Percentiles rank a stretch among this genome's conserved stretches.
Conservation (phyloP, 768 basidiomycete genomes). For the Tylopilus felleus region DNA sequence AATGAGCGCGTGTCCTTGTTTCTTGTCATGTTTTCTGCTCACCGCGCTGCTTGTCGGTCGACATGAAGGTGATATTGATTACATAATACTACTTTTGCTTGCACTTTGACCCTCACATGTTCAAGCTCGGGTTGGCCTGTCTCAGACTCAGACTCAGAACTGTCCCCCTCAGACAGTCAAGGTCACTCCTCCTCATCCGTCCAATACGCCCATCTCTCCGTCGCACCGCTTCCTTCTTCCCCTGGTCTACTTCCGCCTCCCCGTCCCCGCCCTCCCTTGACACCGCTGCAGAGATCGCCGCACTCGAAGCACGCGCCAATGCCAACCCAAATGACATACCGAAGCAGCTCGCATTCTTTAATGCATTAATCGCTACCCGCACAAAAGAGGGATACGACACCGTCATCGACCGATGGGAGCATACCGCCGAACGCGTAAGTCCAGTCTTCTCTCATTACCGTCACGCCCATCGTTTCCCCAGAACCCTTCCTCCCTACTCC, state of each 20-base stretch:
- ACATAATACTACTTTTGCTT: background rate
- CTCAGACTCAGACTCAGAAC: too few species aligned
- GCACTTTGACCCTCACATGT: background rate
- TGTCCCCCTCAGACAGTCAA: background rate
- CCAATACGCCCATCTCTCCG: conserved; percentile 1
- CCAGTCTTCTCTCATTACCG: background rate
- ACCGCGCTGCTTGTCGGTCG: background rate
- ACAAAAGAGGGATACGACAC: conserved; percentile 68
- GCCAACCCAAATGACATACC: conserved; percentile 63
- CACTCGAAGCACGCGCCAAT: conserved; percentile 75
- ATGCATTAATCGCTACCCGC: conserved; percentile 62
- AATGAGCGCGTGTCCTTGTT: background rate
- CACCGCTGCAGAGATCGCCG: conserved; percentile 66
- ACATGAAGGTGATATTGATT: background rate
- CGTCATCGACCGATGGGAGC: conserved; percentile 77
- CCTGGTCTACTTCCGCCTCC: conserved; percentile 36
- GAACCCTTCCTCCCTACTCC: conserved; percentile 67
- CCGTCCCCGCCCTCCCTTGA: conserved; percentile 44
- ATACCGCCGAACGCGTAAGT: conserved; percentile 80
- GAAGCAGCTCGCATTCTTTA: conserved; percentile 68
- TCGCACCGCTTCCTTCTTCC: conserved; percentile 28
- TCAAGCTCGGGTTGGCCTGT: conserved; percentile 3
- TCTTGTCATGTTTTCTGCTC: background rate
- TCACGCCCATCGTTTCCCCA: conserved; percentile 27
- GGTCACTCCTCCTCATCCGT: background rate